phyloP scores from a whole-genome alignment of 305 asterid species.

The Caryopteris hybrid region DNA sequence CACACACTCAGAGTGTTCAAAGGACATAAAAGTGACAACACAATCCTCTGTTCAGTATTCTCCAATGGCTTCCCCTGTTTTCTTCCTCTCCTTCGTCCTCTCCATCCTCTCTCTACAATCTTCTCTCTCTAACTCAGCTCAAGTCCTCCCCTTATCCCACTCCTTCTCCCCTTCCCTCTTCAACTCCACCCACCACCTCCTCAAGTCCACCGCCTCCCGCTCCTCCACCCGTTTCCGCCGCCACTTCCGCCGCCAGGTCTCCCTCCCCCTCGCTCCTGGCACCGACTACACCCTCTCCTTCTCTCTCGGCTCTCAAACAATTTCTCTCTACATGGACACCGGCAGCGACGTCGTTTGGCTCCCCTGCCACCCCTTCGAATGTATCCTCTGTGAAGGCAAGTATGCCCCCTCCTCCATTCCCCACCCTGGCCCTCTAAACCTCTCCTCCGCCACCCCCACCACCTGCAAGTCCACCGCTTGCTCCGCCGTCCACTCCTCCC shows the following conservation, averaged over 20 bases:
- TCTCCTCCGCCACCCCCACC: constrained; percentile 47
- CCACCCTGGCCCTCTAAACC: constrained; percentile 57
- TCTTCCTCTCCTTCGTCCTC: constrained; percentile 23
- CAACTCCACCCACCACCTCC: constrained; percentile 66
- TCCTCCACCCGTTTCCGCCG: constrained; percentile 64
- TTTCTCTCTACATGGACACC: constrained; percentile 90
- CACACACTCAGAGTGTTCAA: too few relatives aligned
- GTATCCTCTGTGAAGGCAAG: constrained; percentile 87
- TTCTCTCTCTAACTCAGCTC: constrained; percentile 13
- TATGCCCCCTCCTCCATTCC: constrained; percentile 51
- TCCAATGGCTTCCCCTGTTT: constrained; percentile 55
- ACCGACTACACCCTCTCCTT: constrained; percentile 80
- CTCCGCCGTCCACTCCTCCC: constrained; percentile 62
- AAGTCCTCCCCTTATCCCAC: constrained; percentile 59
- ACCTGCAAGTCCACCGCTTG: constrained; percentile 71
- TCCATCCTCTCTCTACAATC: background rate
- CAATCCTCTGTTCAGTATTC: background rate
- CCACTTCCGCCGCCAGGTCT: constrained; percentile 61
- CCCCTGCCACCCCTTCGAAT: constrained; percentile 83
- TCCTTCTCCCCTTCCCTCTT: constrained; percentile 41
- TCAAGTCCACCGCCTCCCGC: constrained; percentile 60
- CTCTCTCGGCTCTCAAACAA: constrained; percentile 54
- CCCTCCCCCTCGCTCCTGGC: constrained; percentile 81
- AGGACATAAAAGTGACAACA: background rate
- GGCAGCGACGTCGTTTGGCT: constrained; percentile 96